Evolutionary conservation across 2,329 filamentous ascomycete species (phyloP).

Genomic region (Podosphaera aphanis): DNA sequence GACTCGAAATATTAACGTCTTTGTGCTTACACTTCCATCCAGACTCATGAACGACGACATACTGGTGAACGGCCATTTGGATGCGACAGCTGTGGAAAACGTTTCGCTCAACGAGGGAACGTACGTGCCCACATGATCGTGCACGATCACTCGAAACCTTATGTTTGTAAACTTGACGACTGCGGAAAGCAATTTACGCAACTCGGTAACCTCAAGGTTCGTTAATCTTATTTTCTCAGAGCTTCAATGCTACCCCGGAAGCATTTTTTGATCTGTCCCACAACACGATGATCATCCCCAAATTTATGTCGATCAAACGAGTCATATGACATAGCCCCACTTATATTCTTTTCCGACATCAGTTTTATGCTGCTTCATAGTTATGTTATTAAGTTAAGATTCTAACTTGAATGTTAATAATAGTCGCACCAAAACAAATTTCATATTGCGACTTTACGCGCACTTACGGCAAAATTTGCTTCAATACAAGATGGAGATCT

Average conservation of each 20-base stretch:
- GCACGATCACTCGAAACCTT: constrained; percentile 56
- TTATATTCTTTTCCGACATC: too few species aligned
- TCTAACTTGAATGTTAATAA: background rate
- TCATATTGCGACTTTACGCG: constrained; percentile 49
- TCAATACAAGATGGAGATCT: constrained; percentile 34
- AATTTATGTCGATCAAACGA: too few species aligned
- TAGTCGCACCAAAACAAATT: constrained; percentile 88
- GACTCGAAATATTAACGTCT: background rate
- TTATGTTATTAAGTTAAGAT: too few species aligned
- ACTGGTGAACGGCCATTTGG: constrained; percentile 67
- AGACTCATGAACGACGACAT: constrained; percentile 74
- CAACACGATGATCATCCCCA: too few species aligned
- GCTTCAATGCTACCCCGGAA: background rate
- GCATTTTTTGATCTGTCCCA: too few species aligned
- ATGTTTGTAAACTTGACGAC: constrained; percentile 55
- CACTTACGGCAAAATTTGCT: constrained; percentile 48
- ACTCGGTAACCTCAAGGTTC: constrained; percentile 72
- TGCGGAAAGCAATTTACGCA: constrained; percentile 81
- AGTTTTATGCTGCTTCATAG: background rate
- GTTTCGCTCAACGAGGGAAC: constrained; percentile 69
- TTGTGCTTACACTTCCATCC: constrained; percentile 1
- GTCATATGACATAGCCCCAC: too few species aligned
- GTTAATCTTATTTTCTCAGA: background rate
- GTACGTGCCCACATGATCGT: constrained; percentile 64
- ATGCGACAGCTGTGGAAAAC: constrained; percentile 59